Evolutionary conservation across 768 basidiomycete species (phyloP), one percentile per base, ranked within the genome.

Genomic region (Psilocybe cyanescens): DNA sequence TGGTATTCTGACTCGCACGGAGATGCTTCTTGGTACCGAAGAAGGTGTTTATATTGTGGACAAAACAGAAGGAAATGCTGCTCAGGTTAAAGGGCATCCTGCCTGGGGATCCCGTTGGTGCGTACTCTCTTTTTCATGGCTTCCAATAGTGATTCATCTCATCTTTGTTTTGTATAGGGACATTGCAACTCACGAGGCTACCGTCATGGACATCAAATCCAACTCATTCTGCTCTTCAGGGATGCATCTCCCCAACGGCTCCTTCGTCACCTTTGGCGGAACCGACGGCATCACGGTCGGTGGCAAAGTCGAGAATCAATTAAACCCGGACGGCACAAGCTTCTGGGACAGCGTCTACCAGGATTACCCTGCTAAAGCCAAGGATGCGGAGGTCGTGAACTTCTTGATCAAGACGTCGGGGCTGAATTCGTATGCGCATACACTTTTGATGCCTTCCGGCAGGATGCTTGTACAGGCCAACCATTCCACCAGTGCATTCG

Each of bases 21-120:
- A 90, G 91, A 86, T 91, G 85, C 93, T 95, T 72, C 77, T 95
- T 56, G 93, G 91, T 44, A 91, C 88, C 65, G 77, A 82, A 5
- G 78, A 92, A 64, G 91, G 86, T 70, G 89, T 96, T 39, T 96
- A 95, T 75, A 90, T 95, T 29, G 76, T 95, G 24, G 94, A 97
- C 80, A 97, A 97, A 78, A 86, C 88, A 3, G 92, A 95, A 71
- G 86, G 85, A 51, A 95, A 95, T 71, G 80, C 81, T 3, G 83
- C 83, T 3, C 75, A 79, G 65, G 81, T 94, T 59, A 78, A 82
- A 57, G 86, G 84, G 2, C 92, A 92, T 74, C 81, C 92, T 9
- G 89, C 89, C 1, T 91, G 89, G 85, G 91, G 85, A 19, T 72
- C 89, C 0, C 85, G 87, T 16, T 93, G 88, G 88, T 87, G 28